A percentile compares a stretch with the other conserved stretches of the same genome.
Evolutionary conservation across 805 yeast genomes (phyloP).

Genomic region (Yamadazyma laniorum): DNA sequence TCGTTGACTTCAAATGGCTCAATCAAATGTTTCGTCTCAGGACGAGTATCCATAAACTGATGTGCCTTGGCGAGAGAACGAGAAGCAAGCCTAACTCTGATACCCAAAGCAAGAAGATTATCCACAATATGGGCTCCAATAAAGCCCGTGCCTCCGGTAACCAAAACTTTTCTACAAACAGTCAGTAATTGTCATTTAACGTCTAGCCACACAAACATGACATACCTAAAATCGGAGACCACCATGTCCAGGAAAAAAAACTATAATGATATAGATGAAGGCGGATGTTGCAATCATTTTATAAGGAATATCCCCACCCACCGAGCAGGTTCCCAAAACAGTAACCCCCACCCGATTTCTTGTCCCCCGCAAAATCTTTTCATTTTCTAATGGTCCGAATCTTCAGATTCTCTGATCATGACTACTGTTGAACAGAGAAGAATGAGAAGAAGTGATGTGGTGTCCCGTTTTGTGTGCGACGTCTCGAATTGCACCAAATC

Average conservation of each 20-base stretch:
- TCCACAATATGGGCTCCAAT: conserved; percentile 19
- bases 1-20: conserved; percentile 17
- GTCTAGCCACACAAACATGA: not conserved
- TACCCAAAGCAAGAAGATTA: conserved; percentile 12
- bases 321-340: conserved; percentile 1
- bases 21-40: conserved; percentile 13
- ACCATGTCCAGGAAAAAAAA: conserved; percentile 1
- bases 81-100: conserved; percentile 14
- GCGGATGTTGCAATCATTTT: conserved; percentile 8
- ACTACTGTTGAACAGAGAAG: not conserved
- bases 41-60: conserved; percentile 15
- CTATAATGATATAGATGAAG: not conserved
- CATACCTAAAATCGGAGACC: conserved; percentile 6
- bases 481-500: conserved; percentile 9
- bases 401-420: not conserved
- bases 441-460: not conserved
- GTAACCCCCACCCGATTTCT: conserved; percentile 12
- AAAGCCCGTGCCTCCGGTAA: conserved; percentile 21
- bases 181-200: too few species aligned
- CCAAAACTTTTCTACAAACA: conserved; percentile 13
- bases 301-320: not conserved
- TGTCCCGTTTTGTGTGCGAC: conserved; percentile 4
- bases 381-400: too few species aligned
- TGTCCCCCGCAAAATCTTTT: conserved; percentile 3
- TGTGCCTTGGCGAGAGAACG: conserved; percentile 18